These are phyloP conservation scores for Sporothrix brasiliensis DNA, from an alignment of 2,329 filamentous ascomycete genomes.

Conservation along the genomic window DNA sequence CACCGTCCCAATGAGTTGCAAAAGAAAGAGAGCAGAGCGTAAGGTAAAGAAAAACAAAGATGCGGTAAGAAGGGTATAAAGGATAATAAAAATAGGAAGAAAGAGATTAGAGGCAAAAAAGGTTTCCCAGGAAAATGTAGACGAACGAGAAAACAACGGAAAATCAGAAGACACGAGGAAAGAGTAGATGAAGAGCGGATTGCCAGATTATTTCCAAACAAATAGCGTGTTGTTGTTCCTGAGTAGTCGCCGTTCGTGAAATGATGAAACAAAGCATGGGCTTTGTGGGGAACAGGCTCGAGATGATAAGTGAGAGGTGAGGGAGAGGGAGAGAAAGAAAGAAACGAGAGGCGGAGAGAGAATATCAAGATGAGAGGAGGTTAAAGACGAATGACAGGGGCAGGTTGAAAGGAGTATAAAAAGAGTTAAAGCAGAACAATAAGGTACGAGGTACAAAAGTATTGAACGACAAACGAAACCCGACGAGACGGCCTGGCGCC, in stretches of 20 bases:
- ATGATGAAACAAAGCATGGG: constrained; percentile 26
- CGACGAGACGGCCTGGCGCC: constrained; percentile 21
- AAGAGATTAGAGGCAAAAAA: not conserved
- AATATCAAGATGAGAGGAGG: constrained; percentile 7
- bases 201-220: not conserved
- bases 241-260: not conserved
- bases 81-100: not conserved
- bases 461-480: constrained; percentile 17
- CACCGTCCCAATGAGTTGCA: not conserved
- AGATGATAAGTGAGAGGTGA: not conserved
- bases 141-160: not conserved
- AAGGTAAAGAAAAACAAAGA: constrained; percentile 8
- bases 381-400: constrained; percentile 4
- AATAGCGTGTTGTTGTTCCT: constrained; percentile 32
- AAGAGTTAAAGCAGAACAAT: not conserved
- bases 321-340: not conserved
- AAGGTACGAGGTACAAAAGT: not conserved
- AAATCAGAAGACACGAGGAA: not conserved
- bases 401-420: not conserved
- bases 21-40: not conserved
- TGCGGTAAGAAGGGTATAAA: constrained; percentile 8
- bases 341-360: constrained; percentile 10
- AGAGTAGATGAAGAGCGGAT: constrained; percentile 1
- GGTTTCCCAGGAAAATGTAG: constrained; percentile 3
- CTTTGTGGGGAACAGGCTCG: not conserved